These are phyloP conservation scores for Lyophyllum decastes DNA, from an alignment of 768 basidiomycete species.

Conservation along the genomic window DNA sequence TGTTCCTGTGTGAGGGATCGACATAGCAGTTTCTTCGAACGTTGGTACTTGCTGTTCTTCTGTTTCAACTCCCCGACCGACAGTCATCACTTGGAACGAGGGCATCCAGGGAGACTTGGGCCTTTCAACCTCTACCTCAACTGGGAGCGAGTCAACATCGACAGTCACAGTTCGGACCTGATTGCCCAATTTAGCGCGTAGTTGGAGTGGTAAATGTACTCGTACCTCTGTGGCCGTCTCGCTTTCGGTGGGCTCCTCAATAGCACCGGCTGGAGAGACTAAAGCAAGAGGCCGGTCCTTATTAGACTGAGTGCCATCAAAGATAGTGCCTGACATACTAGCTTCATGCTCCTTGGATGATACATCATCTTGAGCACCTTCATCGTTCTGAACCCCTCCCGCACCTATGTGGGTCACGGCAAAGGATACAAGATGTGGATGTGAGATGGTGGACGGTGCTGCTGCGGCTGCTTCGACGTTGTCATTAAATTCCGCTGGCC, in stretches of 20 bases:
- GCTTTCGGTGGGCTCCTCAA: not conserved
- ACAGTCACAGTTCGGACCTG: not conserved
- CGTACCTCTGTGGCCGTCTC: not conserved
- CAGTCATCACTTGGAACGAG: conserved; percentile 52
- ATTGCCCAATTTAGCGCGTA: not conserved
- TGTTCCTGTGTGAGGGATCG: not conserved
- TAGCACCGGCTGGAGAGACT: not conserved
- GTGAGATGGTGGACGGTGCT: not conserved
- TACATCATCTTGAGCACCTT: not conserved
- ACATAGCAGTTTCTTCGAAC: conserved; percentile 7
- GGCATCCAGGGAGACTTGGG: conserved; percentile 55
- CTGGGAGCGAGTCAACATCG: not conserved
- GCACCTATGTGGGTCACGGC: not conserved
- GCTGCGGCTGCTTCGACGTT: not conserved
- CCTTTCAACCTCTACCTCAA: conserved; percentile 31
- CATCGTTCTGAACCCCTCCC: not conserved
- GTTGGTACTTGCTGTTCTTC: conserved; percentile 20
- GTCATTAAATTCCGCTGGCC: not conserved
- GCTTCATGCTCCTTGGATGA: not conserved
- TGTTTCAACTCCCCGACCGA: conserved; percentile 28
- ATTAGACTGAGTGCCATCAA: not conserved
- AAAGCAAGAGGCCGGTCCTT: not conserved
- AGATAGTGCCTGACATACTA: not conserved
- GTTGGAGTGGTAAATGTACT: not conserved
- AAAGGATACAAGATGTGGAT: not conserved